phyloP scores from a whole-genome alignment of 2,329 filamentous ascomycete genomes.

The Macrophomina tecta region DNA sequence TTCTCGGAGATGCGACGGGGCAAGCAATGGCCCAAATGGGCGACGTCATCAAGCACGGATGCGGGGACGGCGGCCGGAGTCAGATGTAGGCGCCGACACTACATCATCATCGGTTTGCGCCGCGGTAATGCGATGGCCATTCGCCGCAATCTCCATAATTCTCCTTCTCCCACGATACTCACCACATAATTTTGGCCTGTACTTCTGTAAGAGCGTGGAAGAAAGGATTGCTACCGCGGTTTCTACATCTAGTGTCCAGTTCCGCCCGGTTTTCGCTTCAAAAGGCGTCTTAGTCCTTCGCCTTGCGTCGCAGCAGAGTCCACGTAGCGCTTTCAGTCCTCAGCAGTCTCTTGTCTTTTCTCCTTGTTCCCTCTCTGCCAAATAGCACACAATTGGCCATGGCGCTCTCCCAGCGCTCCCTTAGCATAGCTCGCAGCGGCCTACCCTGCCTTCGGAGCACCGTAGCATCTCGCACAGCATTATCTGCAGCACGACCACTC shows the following conservation, averaged over 20 bases:
- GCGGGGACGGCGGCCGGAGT: neutral
- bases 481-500: neutral
- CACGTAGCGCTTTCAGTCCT: neutral
- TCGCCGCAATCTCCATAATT: neutral
- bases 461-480: neutral
- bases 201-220: neutral
- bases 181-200: neutral
- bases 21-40: neutral
- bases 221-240: neutral
- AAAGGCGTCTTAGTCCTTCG: neutral
- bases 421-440: constrained; percentile 13
- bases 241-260: neutral
- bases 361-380: neutral
- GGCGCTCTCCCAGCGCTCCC: constrained; percentile 10
- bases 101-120: neutral
- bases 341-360: neutral
- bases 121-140: neutral
- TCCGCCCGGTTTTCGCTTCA: neutral
- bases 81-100: constrained; percentile 1
- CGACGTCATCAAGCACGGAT: neutral
- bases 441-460: neutral
- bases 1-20: constrained; percentile 3
- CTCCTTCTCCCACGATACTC: neutral
- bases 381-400: neutral
- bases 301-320: neutral